Conservation (phyloP, 2,329 filamentous ascomycete species). For the Claviceps sp. region DNA sequence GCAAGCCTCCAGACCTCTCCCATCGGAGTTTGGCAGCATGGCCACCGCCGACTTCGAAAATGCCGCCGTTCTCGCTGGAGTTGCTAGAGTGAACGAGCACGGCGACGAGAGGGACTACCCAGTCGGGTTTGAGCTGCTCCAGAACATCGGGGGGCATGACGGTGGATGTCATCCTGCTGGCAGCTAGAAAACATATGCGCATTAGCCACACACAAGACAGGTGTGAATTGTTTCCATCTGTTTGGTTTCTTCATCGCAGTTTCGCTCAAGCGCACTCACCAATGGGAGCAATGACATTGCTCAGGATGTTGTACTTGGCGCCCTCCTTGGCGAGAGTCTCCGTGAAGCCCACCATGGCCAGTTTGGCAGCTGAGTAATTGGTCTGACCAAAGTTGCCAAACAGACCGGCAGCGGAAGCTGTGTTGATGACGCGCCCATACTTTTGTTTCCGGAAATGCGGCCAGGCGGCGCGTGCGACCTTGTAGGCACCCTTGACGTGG, state of each 20-base stretch:
- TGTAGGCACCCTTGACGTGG: conserved; percentile 88
- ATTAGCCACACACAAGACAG: neutral
- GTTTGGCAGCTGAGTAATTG: conserved; percentile 95
- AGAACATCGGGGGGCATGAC: conserved; percentile 91
- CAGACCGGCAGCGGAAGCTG: conserved; percentile 85
- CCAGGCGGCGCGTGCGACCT: conserved; percentile 90
- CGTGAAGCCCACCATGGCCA: conserved; percentile 90
- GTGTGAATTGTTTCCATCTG: too few relatives aligned
- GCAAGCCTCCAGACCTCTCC: conserved; percentile 81
- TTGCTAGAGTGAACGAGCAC: conserved; percentile 78
- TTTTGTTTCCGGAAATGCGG: conserved; percentile 98
- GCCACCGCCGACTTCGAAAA: conserved; percentile 89
- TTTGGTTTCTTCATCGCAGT: too few relatives aligned
- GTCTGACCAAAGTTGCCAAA: conserved; percentile 93
- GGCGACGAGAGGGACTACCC: conserved; percentile 88
- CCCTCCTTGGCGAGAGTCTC: conserved; percentile 98
- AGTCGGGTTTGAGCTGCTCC: conserved; percentile 75
- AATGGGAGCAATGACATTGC: conserved; percentile 90
- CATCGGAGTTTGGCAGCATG: conserved; percentile 88
- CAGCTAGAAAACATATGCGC: conserved; percentile 39
- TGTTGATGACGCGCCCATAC: conserved; percentile 94
- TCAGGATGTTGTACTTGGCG: conserved; percentile 91
- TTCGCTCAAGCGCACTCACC: conserved; percentile 17
- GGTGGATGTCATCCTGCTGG: conserved; percentile 89
- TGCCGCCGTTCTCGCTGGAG: conserved; percentile 67